These are phyloP conservation scores for Phyllosticta citriasiana DNA, from an alignment of 2,329 filamentous ascomycete species.

Conservation along the genomic window DNA sequence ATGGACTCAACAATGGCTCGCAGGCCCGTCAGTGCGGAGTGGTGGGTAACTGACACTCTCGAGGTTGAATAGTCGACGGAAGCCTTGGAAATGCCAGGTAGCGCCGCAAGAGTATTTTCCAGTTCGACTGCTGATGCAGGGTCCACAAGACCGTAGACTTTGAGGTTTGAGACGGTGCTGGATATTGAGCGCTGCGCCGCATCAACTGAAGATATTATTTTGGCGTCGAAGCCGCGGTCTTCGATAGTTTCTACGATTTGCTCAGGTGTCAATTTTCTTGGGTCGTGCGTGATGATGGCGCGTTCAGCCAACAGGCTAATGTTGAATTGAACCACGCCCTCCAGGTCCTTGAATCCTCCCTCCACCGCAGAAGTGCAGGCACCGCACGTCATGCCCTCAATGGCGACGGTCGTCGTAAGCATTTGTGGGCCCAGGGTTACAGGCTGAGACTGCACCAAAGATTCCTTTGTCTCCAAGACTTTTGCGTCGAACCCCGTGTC, in stretches of 20 bases:
- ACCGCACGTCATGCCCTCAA: conserved; percentile 96
- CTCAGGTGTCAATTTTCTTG: conserved; percentile 57
- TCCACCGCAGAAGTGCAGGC: conserved; percentile 92
- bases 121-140: conserved; percentile 61
- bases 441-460: conserved; percentile 19
- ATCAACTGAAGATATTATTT: conserved; percentile 64
- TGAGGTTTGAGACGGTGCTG: conserved; percentile 62
- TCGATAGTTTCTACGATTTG: conserved; percentile 78
- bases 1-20: conserved; percentile 72
- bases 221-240: conserved; percentile 79
- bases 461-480: conserved; percentile 59
- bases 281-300: conserved; percentile 77
- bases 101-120: conserved; percentile 54
- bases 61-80: conserved; percentile 64
- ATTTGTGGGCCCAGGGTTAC: conserved; percentile 31
- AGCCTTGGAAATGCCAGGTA: conserved; percentile 65
- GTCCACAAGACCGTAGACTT: conserved; percentile 70
- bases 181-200: conserved; percentile 44
- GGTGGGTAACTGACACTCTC: conserved; percentile 63
- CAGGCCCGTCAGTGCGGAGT: conserved; percentile 63
- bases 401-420: conserved; percentile 71
- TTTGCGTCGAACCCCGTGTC: conserved; percentile 70
- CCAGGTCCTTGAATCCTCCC: conserved; percentile 63
- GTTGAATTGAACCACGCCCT: conserved; percentile 80
- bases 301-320: conserved; percentile 90